Evolutionary conservation across 1,284 basidiomycete genomes (phyloP).

Genomic region (Melampsora americana): DNA sequence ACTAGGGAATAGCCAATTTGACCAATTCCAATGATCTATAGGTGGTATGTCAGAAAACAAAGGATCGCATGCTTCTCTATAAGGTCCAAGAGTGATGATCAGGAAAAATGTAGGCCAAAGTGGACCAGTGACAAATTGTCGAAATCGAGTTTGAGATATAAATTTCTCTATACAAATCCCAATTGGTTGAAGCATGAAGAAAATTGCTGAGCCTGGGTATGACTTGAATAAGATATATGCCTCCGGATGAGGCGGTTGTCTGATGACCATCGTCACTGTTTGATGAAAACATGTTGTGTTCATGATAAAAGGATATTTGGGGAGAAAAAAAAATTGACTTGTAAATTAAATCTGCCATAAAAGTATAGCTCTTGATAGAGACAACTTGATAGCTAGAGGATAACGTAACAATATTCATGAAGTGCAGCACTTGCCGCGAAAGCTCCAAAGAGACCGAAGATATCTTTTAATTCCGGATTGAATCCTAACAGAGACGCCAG

Average conservation of each 20-base stretch:
- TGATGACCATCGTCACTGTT: background rate
- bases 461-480: background rate
- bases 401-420: background rate
- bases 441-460: background rate
- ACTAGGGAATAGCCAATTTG: too few relatives aligned
- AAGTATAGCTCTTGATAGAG: background rate
- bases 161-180: background rate
- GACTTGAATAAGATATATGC: conserved; percentile 1
- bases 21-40: too few relatives aligned
- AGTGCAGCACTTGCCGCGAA: background rate
- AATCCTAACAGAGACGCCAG: background rate
- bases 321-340: background rate
- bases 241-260: background rate
- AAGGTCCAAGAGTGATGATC: too few relatives aligned
- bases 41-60: too few relatives aligned
- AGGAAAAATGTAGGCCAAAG: too few relatives aligned
- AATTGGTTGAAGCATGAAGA: background rate
- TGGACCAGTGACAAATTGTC: too few relatives aligned
- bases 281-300: too few relatives aligned
- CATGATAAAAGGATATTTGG: too few relatives aligned
- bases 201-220: background rate
- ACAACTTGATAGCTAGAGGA: background rate
- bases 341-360: background rate
- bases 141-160: background rate
- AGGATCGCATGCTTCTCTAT: too few relatives aligned